phyloP scores from a whole-genome alignment of 2,329 filamentous ascomycete genomes.

The Fusarium nanum region DNA sequence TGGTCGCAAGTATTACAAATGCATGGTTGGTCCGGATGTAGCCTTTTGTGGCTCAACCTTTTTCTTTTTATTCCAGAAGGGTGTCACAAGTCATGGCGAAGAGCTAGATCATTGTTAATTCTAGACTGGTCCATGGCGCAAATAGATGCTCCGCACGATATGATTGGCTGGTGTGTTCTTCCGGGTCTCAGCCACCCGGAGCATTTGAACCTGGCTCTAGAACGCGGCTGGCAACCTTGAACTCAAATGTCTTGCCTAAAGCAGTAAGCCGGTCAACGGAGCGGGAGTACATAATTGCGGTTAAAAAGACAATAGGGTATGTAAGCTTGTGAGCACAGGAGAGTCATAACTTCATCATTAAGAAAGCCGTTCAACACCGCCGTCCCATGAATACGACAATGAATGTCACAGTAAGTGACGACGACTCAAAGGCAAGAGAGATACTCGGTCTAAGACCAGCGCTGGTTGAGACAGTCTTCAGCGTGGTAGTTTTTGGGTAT shows the following conservation, averaged over 20 bases:
- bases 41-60: not conserved
- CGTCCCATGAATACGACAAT: too few species aligned
- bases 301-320: not conserved
- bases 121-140: not conserved
- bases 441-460: too few species aligned
- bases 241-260: not conserved
- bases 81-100: not conserved
- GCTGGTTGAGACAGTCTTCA: too few species aligned
- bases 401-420: too few species aligned
- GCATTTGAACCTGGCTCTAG: not conserved
- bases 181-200: not conserved
- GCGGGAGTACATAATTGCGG: not conserved
- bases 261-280: not conserved
- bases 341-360: not conserved
- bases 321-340: not conserved
- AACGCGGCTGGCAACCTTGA: too few species aligned
- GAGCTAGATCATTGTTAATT: not conserved
- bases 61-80: not conserved
- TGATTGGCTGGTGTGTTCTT: not conserved
- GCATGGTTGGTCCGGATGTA: not conserved
- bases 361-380: not conserved
- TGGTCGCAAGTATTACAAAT: not conserved
- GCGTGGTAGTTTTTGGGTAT: too few species aligned
- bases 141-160: rapidly evolving
- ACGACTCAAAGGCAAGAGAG: too few species aligned